Base-by-base conservation (phyloP, 257 asterid genomes). In the Solanum raphanifolium region DNA sequence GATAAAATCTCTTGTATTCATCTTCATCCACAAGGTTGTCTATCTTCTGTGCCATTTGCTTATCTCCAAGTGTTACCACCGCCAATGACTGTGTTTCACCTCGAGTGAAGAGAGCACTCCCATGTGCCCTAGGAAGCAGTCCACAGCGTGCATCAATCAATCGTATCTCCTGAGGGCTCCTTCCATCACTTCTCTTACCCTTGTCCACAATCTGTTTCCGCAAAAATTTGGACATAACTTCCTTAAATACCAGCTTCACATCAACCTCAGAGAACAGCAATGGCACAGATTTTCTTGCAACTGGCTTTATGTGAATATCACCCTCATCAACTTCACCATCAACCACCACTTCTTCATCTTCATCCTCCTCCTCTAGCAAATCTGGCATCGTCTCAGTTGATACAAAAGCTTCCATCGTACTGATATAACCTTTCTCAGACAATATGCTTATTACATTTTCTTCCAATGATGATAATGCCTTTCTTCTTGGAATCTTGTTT, bases 251-350 rank as follows among this genome's bases (percentile, higher is more conserved):
- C 83, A 97, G 92, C 96, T 97, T 97, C 93, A 97, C 99, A 85
- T 97, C 99, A 48, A 93, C 98, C 94, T 95, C 98, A 13, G 96
- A 91, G 91, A 91, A 97, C 39, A 95, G 90, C 98, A 93, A 86
- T 62, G 96, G 98, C 68, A 83, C 62, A 84, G 93, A 89, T 91
- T 93, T 95, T 90, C 91, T 91, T 21, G 88, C 82, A 85, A 83
- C 93, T 87, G 98, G 98, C 93, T 95, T 97, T 91, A 97, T 97
- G 87, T 92, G 99, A 90, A 97, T 86, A 90, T 97, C 99, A 89
- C 99, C 99, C 91, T 97, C 99, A 93, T 95, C 98, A 92, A 97
- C 96, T 95, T 97, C 99, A 89, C 99, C 99, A 90, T 97, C 99
- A 87, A 95, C 93, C 76, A 97, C 95, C 85, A 95, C 91, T 95